Conservation (phyloP, 2,329 filamentous ascomycete genomes). For the Aaosphaeria arxii region DNA sequence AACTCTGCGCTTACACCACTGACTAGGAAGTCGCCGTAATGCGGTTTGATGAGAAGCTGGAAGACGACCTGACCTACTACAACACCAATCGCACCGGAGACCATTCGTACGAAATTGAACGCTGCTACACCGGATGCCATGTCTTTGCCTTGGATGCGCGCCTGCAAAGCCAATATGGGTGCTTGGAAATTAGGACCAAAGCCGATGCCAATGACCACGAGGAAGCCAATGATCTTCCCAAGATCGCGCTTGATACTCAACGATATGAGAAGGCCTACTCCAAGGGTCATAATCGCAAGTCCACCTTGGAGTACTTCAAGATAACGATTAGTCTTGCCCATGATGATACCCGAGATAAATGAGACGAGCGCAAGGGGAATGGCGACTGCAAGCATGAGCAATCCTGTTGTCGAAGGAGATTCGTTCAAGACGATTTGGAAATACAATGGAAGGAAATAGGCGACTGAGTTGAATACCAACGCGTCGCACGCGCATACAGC, state of each 20-base stretch:
- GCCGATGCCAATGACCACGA: slow-evolving; percentile 51
- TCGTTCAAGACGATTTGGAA: slow-evolving; percentile 67
- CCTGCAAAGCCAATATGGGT: slow-evolving; percentile 45
- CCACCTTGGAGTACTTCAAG: slow-evolving; percentile 33
- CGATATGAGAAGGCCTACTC: slow-evolving; percentile 30
- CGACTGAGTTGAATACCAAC: slow-evolving; percentile 61
- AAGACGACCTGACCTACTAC: slow-evolving; percentile 53
- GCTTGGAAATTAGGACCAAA: slow-evolving; percentile 55
- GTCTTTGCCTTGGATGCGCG: slow-evolving; percentile 52
- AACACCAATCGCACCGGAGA: slow-evolving; percentile 47
- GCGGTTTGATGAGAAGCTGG: slow-evolving; percentile 55
- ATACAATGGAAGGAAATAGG: slow-evolving; percentile 72
- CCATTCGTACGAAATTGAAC: slow-evolving; percentile 46
- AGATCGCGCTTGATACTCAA: slow-evolving; percentile 12
- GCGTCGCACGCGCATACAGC: slow-evolving; percentile 48
- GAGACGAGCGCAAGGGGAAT: slow-evolving; percentile 44
- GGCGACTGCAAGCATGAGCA: slow-evolving; percentile 61
- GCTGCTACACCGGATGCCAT: slow-evolving; percentile 52
- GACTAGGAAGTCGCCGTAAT: slow-evolving; percentile 18
- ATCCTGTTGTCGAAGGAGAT: slow-evolving; percentile 55
- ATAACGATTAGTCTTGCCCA: slow-evolving; percentile 44
- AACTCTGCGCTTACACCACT: slow-evolving; percentile 17
- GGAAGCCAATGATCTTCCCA: slow-evolving; percentile 43
- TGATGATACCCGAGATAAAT: slow-evolving; percentile 46
- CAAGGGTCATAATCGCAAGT: slow-evolving; percentile 29